phyloP scores from a whole-genome alignment of 1,284 basidiomycete genomes.

The Volvariella surrecta region DNA sequence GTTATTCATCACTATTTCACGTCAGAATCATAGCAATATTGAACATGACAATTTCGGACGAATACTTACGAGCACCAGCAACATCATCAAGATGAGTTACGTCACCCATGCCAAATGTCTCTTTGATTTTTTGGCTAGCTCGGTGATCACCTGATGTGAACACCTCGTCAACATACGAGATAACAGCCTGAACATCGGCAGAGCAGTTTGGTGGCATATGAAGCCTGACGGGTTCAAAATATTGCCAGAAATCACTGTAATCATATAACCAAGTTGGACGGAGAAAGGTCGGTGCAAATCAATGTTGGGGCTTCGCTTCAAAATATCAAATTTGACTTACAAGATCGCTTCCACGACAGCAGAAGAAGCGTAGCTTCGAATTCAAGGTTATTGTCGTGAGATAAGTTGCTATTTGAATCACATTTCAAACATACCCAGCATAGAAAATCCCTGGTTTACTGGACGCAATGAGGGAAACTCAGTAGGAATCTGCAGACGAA shows the following conservation, averaged over 20 bases:
- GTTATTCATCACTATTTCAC: constrained; percentile 36
- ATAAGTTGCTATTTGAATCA: no score
- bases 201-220: constrained; percentile 71
- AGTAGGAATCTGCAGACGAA: constrained; percentile 1
- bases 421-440: constrained; percentile 46
- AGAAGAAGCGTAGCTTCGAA: constrained; percentile 43
- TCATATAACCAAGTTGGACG: no score
- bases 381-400: no score
- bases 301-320: neutral
- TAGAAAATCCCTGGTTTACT: constrained; percentile 61
- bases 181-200: constrained; percentile 58
- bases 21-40: neutral
- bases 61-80: constrained; percentile 42
- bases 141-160: constrained; percentile 34
- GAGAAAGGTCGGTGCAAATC: neutral
- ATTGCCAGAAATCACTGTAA: constrained; percentile 57
- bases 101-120: constrained; percentile 46
- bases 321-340: constrained; percentile 23
- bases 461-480: constrained; percentile 7
- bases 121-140: constrained; percentile 44
- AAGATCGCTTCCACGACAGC: constrained; percentile 62
- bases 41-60: no score
- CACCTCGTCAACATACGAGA: constrained; percentile 51
- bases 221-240: constrained; percentile 62
- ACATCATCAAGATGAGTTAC: constrained; percentile 60